A percentile compares a stretch with the other conserved stretches of the same genome.
Evolutionary conservation across 2,329 filamentous ascomycete species (phyloP).

Genomic region (Gnomoniopsis smithogilvyi): DNA sequence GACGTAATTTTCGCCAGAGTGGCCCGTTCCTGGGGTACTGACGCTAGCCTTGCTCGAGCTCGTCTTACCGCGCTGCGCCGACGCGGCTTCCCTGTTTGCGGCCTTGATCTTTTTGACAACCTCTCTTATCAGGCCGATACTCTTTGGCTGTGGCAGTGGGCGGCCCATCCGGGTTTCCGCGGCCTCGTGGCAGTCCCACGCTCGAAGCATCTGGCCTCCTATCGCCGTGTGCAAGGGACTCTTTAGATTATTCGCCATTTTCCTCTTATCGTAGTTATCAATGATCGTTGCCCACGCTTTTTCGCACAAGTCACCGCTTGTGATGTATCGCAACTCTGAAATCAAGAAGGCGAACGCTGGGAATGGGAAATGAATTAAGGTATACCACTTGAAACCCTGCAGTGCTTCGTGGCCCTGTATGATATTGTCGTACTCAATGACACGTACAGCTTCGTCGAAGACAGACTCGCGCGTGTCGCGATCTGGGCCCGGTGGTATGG

Average conservation of each 20-base stretch:
- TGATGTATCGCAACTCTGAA: constrained; percentile 50
- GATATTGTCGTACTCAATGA: constrained; percentile 58
- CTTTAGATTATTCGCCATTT: constrained; percentile 45
- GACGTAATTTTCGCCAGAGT: constrained; percentile 2
- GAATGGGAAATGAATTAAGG: constrained; percentile 56
- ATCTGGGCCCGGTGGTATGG: constrained; percentile 33
- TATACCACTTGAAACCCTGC: constrained; percentile 56
- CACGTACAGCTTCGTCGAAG: constrained; percentile 52
- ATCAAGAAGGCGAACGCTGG: constrained; percentile 60
- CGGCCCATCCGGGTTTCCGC: constrained; percentile 43
- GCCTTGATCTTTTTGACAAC: constrained; percentile 28
- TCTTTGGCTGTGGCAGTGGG: constrained; percentile 38
- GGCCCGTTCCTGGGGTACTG: neutral
- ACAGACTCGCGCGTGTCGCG: constrained; percentile 46
- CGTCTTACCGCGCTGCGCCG: constrained; percentile 19
- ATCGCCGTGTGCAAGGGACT: constrained; percentile 58
- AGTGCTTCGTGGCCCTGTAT: constrained; percentile 50
- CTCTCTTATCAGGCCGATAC: constrained; percentile 47
- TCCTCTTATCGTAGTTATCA: constrained; percentile 51
- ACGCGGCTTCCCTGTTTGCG: constrained; percentile 4
- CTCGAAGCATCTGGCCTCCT: constrained; percentile 56
- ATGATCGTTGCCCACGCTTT: constrained; percentile 56
- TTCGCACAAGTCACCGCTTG: constrained; percentile 53
- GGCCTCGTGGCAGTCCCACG: constrained; percentile 56
- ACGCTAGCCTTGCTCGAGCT: constrained; percentile 14